Evolutionary conservation across 345 rosid genomes (phyloP), one percentile per base, ranked within the genome.

Genomic region (Eucalyptus sp.): DNA sequence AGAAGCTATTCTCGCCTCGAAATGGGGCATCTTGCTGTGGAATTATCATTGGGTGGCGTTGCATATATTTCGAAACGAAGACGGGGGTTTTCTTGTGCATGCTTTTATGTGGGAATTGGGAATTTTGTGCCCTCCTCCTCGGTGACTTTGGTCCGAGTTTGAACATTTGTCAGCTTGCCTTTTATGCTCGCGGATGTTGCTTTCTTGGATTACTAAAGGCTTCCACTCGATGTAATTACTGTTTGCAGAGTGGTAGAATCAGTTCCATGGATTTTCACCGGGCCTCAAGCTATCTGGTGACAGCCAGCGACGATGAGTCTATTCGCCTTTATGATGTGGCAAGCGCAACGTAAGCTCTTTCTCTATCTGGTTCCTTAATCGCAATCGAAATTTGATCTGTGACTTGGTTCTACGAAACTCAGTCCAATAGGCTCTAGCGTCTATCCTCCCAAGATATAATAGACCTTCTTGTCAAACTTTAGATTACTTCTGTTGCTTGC

Each of bases 241-340:
- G 58, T 86, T 31, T 37, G 66, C 94, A 97, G 99, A 95, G 92
- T 89, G 95, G 98, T 85, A 94, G 96, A 91, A 96, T 96, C 87
- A 98, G 98, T 93, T 98, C 99, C 16, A 94, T 98, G 94, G 99
- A 98, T 90, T 97, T 97, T 88, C 99, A 97, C 92, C 97, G 94
- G 92, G 89, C 97, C 4, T 95, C 97, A 13, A 95, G 92, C 90
- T 96, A 94, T 91, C 90, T 98, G 93, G 99, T 98, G 86, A 98
- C 98, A 87, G 99, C 99, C 60, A 98, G 99, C 86, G 99, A 97
- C 89, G 99, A 98, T 90, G 99, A 98, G 91, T 96, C 99, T 10
- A 96, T 98, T 89, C 99, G 99, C 86, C 96, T 96, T 29, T 96
- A 95, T 54, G 99, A 96, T 90, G 97, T 96, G 83, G 89, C 95